Evolutionary conservation across 352 stramenopile genomes (phyloP).

Genomic region (Globisporangium yorkense): DNA sequence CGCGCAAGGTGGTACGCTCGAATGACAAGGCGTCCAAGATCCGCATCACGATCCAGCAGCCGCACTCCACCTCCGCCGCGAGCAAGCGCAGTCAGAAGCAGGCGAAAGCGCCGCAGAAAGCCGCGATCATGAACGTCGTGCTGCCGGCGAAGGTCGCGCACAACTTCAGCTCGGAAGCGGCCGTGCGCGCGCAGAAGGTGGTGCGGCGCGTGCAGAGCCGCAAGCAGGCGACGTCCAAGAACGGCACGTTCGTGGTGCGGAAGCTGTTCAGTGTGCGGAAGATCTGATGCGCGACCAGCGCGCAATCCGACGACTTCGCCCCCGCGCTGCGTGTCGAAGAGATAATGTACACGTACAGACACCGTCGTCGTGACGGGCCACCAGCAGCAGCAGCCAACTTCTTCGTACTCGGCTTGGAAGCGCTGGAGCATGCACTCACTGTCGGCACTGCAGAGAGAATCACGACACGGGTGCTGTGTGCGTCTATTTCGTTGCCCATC

Average conservation of each 20-base stretch:
- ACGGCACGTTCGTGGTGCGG: constrained; percentile 44
- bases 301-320: constrained; percentile 12
- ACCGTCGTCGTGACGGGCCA: not conserved
- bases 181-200: constrained; percentile 5
- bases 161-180: constrained; percentile 9
- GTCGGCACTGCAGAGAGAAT: not conserved
- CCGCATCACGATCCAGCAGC: constrained; percentile 27
- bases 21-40: constrained; percentile 30
- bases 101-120: constrained; percentile 21
- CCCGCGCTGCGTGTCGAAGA: constrained; percentile 1
- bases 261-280: constrained; percentile 36
- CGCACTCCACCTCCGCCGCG: not conserved
- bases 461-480: not conserved
- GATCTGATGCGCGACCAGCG: constrained; percentile 5
- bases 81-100: constrained; percentile 16
- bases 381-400: not conserved
- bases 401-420: not conserved
- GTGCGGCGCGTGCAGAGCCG: constrained; percentile 9
- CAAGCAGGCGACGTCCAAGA: constrained; percentile 26
- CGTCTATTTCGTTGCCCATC: not conserved
- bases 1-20: constrained; percentile 19
- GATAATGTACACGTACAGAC: constrained; percentile 15
- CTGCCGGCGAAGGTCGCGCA: constrained; percentile 11
- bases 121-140: constrained; percentile 12
- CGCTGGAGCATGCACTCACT: not conserved